phyloP scores from a whole-genome alignment of 257 asterid species.

The Solanum lignicaule region DNA sequence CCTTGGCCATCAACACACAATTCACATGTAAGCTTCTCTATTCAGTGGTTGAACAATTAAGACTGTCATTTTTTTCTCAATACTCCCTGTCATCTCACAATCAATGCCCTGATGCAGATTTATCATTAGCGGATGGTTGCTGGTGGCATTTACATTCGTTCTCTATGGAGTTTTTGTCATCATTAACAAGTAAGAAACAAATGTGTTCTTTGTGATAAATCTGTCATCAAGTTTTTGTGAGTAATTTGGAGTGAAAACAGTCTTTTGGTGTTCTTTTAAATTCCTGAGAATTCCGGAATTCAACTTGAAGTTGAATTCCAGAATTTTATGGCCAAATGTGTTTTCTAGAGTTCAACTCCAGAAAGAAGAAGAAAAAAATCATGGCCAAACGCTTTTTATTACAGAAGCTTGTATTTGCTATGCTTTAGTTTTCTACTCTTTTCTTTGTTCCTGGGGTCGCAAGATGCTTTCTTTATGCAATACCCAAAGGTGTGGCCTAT shows the following conservation, averaged over 20 bases:
- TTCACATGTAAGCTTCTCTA: slow-evolving; percentile 48
- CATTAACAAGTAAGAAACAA: slow-evolving; percentile 57
- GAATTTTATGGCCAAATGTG: too few species aligned
- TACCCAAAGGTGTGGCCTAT: background rate
- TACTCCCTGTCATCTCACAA: slow-evolving; percentile 4
- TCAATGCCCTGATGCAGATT: slow-evolving; percentile 44
- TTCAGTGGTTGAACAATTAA: background rate
- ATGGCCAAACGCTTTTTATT: too few species aligned
- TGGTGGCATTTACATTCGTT: slow-evolving; percentile 72
- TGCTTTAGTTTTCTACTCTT: background rate
- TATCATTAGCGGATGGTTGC: slow-evolving; percentile 87
- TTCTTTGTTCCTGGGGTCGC: background rate
- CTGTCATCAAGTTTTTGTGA: too few species aligned
- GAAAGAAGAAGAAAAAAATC: too few species aligned
- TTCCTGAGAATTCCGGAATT: too few species aligned
- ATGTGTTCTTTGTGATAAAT: too few species aligned
- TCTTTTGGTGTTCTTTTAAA: too few species aligned
- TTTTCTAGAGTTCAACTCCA: too few species aligned
- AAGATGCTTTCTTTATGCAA: background rate
- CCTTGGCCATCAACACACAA: slow-evolving; percentile 68
- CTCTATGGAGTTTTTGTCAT: slow-evolving; percentile 79
- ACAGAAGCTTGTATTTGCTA: background rate
- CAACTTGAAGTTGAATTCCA: too few species aligned
- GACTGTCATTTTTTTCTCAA: background rate
- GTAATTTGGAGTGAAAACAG: too few species aligned